Evolutionary conservation across 2,329 filamentous ascomycete genomes (phyloP).

Genomic region (Didymella exigua): DNA sequence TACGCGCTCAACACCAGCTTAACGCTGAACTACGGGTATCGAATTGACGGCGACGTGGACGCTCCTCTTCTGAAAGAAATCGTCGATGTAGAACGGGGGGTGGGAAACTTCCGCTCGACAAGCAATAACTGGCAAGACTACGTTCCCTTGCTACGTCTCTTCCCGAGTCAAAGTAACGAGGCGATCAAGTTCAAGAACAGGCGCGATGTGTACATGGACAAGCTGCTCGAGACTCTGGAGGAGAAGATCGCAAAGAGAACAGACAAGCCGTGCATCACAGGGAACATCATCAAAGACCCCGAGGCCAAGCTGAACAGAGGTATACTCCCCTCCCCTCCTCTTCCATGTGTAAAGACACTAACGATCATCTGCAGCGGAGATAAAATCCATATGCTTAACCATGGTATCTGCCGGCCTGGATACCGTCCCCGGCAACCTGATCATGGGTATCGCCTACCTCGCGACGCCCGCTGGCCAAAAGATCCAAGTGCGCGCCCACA

Average conservation of each 20-base stretch:
- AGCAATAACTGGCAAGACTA: constrained; percentile 88
- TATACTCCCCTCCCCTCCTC: constrained; percentile 35
- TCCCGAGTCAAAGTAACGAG: constrained; percentile 65
- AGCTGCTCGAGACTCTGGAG: constrained; percentile 64
- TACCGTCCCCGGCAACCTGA: constrained; percentile 78
- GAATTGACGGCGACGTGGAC: constrained; percentile 73
- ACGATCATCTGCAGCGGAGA: constrained; percentile 62
- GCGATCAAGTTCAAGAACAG: constrained; percentile 70
- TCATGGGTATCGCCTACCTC: constrained; percentile 79
- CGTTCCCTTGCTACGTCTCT: constrained; percentile 73
- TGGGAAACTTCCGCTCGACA: constrained; percentile 77
- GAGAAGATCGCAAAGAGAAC: constrained; percentile 66
- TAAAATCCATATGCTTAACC: constrained; percentile 80
- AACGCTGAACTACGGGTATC: constrained; percentile 79
- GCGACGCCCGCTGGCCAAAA: constrained; percentile 69
- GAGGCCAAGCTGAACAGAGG: constrained; percentile 72
- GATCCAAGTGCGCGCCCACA: constrained; percentile 72
- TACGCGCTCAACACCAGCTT: constrained; percentile 78
- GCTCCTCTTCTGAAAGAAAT: constrained; percentile 74
- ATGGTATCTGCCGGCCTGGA: constrained; percentile 84
- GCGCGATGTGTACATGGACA: constrained; percentile 69
- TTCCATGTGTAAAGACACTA: not conserved
- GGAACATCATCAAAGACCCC: constrained; percentile 72
- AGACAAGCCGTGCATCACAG: constrained; percentile 71
- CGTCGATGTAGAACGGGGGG: constrained; percentile 73